Percentiles rank a stretch among this genome's conserved stretches.
phyloP scores from a whole-genome alignment of 2,329 filamentous ascomycete species.

The Diplodia scrobiculata region DNA sequence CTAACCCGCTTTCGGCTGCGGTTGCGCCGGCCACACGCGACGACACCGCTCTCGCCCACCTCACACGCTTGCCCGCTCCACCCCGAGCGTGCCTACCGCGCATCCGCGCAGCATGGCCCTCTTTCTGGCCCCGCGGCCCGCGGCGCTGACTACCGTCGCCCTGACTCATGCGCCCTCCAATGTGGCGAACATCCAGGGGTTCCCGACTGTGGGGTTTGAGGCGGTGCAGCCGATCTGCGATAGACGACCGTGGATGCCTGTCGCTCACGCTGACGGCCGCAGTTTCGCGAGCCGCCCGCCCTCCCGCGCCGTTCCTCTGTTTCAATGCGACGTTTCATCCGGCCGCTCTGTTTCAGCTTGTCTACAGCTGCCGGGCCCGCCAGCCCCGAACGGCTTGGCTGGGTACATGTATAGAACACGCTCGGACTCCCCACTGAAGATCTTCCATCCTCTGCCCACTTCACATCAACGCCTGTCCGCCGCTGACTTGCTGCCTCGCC shows the following conservation, averaged over 20 bases:
- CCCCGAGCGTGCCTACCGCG: not conserved
- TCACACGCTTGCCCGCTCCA: slow-evolving; percentile 7
- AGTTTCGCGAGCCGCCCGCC: not conserved
- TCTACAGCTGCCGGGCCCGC: not conserved
- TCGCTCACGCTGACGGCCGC: not conserved
- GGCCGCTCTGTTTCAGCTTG: slow-evolving; percentile 16
- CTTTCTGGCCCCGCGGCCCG: not conserved
- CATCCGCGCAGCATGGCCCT: slow-evolving; percentile 17
- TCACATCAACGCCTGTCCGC: not conserved
- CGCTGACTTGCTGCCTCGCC: not conserved
- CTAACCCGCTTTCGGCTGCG: not conserved
- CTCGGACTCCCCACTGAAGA: slow-evolving; percentile 1
- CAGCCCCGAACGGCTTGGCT: slow-evolving; percentile 1
- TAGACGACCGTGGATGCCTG: slow-evolving; percentile 20
- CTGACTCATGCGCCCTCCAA: not conserved
- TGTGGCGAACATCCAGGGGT: slow-evolving; percentile 21
- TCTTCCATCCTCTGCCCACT: slow-evolving; percentile 13
- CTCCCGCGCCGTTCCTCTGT: slow-evolving; percentile 17
- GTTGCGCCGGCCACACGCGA: not conserved
- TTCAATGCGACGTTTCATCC: slow-evolving; percentile 26
- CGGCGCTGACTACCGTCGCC: not conserved
- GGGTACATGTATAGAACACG: slow-evolving; percentile 19
- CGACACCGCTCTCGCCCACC: slow-evolving; percentile 13
- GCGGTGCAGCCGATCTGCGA: slow-evolving; percentile 25
- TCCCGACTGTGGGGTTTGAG: slow-evolving; percentile 19